These are phyloP conservation scores for Colletotrichum sp. DNA, from an alignment of 2,329 filamentous ascomycete genomes.

Conservation along the genomic window DNA sequence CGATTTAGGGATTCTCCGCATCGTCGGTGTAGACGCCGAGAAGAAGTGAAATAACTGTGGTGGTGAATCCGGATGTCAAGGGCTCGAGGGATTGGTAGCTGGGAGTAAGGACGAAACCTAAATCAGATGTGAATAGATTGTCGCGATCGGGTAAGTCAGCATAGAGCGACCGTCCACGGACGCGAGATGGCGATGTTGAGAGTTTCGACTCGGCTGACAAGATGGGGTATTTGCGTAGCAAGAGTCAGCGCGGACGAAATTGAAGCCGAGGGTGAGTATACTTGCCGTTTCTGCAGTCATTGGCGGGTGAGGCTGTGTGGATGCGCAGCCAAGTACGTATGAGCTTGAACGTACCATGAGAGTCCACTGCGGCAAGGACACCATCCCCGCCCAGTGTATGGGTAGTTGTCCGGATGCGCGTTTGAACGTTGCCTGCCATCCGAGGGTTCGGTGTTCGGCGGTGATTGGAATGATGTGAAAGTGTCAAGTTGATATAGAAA, in stretches of 20 bases:
- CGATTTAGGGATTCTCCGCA: constrained; percentile 71
- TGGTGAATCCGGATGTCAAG: neutral
- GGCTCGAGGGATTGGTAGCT: neutral
- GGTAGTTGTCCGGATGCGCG: neutral
- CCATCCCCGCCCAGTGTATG: neutral
- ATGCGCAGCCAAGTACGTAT: neutral
- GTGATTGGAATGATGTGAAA: neutral
- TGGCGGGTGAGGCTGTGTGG: neutral
- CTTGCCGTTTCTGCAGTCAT: neutral
- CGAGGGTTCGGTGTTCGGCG: neutral
- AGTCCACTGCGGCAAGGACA: neutral
- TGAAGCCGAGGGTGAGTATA: neutral
- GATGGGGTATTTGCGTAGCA: neutral
- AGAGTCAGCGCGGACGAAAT: constrained; percentile 6
- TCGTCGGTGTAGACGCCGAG: constrained; percentile 64
- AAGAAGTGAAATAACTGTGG: constrained; percentile 36
- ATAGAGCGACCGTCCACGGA: neutral
- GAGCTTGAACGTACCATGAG: neutral
- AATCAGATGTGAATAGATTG: neutral
- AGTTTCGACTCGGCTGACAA: neutral
- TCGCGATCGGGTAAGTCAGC: neutral
- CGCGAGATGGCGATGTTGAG: neutral
- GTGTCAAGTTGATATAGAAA: neutral
- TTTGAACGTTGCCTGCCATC: neutral
- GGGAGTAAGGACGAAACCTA: neutral